These are phyloP conservation scores for Schizopora paradoxa DNA, from an alignment of 1,284 basidiomycete genomes.

Conservation along the genomic window DNA sequence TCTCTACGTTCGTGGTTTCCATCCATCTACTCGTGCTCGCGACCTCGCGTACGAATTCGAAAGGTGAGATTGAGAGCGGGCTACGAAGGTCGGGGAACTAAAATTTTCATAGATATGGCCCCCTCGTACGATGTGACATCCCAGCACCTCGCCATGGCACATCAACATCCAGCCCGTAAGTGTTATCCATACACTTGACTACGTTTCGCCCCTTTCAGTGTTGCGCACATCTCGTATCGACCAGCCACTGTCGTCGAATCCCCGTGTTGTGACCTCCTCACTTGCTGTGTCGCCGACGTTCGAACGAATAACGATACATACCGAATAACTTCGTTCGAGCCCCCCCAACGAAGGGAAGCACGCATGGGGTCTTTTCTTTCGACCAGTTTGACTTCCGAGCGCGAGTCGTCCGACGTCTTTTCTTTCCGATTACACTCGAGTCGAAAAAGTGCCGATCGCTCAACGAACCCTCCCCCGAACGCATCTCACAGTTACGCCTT, in stretches of 20 bases:
- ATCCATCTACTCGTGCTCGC: constrained; percentile 69
- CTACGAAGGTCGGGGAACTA: constrained; percentile 7
- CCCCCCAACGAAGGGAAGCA: no score
- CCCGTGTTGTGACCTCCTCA: no score
- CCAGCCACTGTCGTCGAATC: no score
- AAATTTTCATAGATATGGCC: constrained; percentile 52
- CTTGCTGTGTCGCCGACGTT: no score
- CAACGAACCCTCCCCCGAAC: constrained; percentile 47
- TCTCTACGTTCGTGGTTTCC: constrained; percentile 83
- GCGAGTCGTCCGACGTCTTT: constrained; percentile 32
- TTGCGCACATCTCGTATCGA: constrained; percentile 26
- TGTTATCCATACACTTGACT: constrained; percentile 27
- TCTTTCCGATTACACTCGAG: constrained; percentile 32
- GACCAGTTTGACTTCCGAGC: constrained; percentile 11
- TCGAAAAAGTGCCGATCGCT: constrained; percentile 50
- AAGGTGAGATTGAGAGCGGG: constrained; percentile 43
- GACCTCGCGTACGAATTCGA: constrained; percentile 87
- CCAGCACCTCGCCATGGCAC: constrained; percentile 77
- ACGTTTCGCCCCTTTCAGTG: constrained; percentile 32
- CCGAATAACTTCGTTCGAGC: no score
- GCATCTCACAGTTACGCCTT: constrained; percentile 80
- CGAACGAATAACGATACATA: no score
- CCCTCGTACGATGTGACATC: constrained; percentile 81
- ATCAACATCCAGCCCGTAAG: constrained; percentile 73
- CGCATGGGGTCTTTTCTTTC: constrained; percentile 11